A percentile compares a stretch with the other conserved stretches of the same genome.
phyloP scores from a whole-genome alignment of 2,329 filamentous ascomycete genomes.

The Fonsecaea pugnacius region DNA sequence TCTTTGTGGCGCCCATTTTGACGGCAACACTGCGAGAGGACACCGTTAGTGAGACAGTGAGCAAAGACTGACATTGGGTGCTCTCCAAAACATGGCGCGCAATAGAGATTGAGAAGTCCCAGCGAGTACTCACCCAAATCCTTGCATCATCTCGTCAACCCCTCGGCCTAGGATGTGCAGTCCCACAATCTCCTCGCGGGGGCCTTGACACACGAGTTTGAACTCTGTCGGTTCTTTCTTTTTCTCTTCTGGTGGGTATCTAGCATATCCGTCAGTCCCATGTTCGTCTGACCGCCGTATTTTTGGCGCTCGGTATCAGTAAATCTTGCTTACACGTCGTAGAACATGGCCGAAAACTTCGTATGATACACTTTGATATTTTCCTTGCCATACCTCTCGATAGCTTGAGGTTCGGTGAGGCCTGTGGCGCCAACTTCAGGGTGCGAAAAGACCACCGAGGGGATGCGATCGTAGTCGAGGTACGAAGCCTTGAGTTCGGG shows the following conservation, averaged over 20 bases:
- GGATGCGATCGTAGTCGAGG: constrained; percentile 56
- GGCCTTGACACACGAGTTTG: constrained; percentile 55
- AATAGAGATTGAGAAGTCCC: not conserved
- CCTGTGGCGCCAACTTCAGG: constrained; percentile 56
- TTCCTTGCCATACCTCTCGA: constrained; percentile 53
- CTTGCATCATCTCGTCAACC: constrained; percentile 70
- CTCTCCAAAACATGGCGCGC: not conserved
- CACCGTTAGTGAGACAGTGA: not conserved
- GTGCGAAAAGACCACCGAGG: constrained; percentile 59
- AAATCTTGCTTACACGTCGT: constrained; percentile 40
- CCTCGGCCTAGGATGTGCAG: constrained; percentile 55
- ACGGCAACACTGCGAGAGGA: constrained; percentile 56
- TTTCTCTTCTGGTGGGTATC: constrained; percentile 54
- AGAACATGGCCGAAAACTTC: constrained; percentile 57
- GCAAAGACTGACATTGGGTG: constrained; percentile 39
- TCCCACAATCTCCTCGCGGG: constrained; percentile 57
- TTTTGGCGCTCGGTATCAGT: not conserved
- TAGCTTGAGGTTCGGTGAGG: constrained; percentile 56
- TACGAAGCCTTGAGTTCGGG: constrained; percentile 50
- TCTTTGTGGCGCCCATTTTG: constrained; percentile 80
- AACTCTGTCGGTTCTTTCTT: constrained; percentile 56
- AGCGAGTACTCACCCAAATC: constrained; percentile 59
- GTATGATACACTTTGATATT: constrained; percentile 57
- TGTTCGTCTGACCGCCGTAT: not conserved
- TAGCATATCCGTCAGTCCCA: constrained; percentile 46